Evolutionary conservation across 768 basidiomycete genomes (phyloP).

Genomic region (Phylloporus sp.): DNA sequence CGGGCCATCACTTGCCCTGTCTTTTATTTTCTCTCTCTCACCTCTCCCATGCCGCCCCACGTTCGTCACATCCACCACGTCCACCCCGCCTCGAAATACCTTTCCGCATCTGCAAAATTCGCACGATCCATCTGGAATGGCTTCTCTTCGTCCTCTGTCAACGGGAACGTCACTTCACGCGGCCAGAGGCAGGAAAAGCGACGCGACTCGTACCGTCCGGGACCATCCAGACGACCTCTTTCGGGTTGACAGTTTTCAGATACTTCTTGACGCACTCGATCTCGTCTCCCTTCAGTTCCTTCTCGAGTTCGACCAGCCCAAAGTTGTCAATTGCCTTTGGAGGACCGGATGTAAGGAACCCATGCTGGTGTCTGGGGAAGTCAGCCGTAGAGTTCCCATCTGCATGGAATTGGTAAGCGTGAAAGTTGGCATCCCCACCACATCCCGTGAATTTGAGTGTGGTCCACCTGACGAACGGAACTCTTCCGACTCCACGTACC

Average conservation of each 20-base stretch:
- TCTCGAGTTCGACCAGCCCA: slow-evolving; percentile 54
- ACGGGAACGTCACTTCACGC: neutral
- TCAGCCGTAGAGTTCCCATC: neutral
- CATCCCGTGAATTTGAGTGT: slow-evolving; percentile 47
- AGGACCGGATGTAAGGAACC: slow-evolving; percentile 45
- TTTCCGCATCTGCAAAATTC: slow-evolving; percentile 42
- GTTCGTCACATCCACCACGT: slow-evolving; percentile 39
- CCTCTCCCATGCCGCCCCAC: slow-evolving; percentile 30
- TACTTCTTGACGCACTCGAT: slow-evolving; percentile 62
- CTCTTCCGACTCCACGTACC: slow-evolving; percentile 38
- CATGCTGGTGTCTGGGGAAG: slow-evolving; percentile 36
- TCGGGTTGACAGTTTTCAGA: slow-evolving; percentile 58
- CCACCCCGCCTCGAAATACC: slow-evolving; percentile 40
- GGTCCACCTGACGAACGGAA: slow-evolving; percentile 40
- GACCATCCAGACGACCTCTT: slow-evolving; percentile 59
- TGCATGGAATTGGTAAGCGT: neutral
- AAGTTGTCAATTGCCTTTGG: slow-evolving; percentile 40
- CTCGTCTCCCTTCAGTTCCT: slow-evolving; percentile 65
- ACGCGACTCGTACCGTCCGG: slow-evolving; percentile 47
- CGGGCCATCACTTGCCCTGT: slow-evolving; percentile 11
- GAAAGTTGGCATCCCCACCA: slow-evolving; percentile 54
- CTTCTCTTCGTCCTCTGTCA: slow-evolving; percentile 65
- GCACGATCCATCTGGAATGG: slow-evolving; percentile 72
- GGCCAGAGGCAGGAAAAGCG: neutral
- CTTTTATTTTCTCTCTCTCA: slow-evolving; percentile 16